Percentiles rank a stretch among this genome's conserved stretches.
These are phyloP conservation scores for Lyophyllum shimeji DNA, from an alignment of 768 basidiomycete genomes.

Conservation along the genomic window DNA sequence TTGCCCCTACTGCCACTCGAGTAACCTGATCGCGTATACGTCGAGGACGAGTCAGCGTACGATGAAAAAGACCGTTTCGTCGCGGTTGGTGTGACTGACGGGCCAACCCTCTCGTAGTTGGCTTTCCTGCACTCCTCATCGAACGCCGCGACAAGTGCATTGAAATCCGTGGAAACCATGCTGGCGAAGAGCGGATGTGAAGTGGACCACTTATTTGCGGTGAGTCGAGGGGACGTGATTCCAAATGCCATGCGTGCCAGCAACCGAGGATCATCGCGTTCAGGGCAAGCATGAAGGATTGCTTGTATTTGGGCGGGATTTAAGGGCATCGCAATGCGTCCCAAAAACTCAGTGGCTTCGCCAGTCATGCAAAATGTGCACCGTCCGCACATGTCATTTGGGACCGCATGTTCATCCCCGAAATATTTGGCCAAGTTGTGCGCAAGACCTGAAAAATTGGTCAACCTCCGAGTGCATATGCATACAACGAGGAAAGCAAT, in stretches of 20 bases:
- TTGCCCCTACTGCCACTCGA: not conserved
- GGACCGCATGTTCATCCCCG: constrained; percentile 39
- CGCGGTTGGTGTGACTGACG: constrained; percentile 5
- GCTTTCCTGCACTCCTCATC: constrained; percentile 39
- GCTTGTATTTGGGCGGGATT: constrained; percentile 29
- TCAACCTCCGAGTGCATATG: not conserved
- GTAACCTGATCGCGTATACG: not conserved
- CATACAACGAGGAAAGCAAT: not conserved
- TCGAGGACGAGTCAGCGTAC: not conserved
- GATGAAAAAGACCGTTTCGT: constrained; percentile 17
- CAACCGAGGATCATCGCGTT: constrained; percentile 47
- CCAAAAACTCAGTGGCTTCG: constrained; percentile 29
- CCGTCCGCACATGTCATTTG: constrained; percentile 35
- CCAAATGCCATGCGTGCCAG: constrained; percentile 51
- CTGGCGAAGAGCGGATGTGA: constrained; percentile 42
- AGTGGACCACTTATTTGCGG: constrained; percentile 38
- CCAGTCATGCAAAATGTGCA: constrained; percentile 45
- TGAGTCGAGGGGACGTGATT: constrained; percentile 42
- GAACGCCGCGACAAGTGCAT: constrained; percentile 32
- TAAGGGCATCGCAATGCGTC: constrained; percentile 17
- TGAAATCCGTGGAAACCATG: constrained; percentile 41
- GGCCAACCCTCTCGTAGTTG: constrained; percentile 23
- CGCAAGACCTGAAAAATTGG: constrained; percentile 34
- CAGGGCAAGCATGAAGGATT: constrained; percentile 41
- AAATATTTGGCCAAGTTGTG: constrained; percentile 42